These are phyloP conservation scores for Dothidotthia symphoricarpi DNA, from an alignment of 2,329 filamentous ascomycete genomes.

Conservation along the genomic window DNA sequence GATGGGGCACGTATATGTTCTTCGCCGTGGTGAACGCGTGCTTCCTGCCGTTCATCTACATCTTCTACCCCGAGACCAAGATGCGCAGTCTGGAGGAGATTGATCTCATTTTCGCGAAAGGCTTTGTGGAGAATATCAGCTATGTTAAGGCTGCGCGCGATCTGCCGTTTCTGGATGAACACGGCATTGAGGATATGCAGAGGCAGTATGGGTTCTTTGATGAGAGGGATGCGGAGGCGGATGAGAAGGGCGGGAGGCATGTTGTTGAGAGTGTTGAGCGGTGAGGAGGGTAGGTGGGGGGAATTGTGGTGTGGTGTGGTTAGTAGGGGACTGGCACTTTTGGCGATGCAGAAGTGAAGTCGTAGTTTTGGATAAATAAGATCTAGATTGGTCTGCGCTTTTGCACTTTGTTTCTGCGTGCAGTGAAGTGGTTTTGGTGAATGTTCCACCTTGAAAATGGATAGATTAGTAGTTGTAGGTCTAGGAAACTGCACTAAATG, in stretches of 20 bases:
- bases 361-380: too few species aligned
- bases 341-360: too few species aligned
- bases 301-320: too few species aligned
- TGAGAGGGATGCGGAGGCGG: conserved; percentile 13
- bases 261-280: too few species aligned
- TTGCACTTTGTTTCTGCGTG: too few species aligned
- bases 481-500: too few species aligned
- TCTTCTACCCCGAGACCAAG: conserved; percentile 56
- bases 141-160: conserved; percentile 60
- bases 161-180: conserved; percentile 53
- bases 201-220: conserved; percentile 38
- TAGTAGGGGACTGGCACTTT: too few species aligned
- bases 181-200: conserved; percentile 54
- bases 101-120: conserved; percentile 47
- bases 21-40: conserved; percentile 53
- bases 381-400: too few species aligned
- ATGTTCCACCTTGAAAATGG: too few species aligned
- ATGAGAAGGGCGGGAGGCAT: conserved; percentile 4
- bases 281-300: too few species aligned
- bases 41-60: conserved; percentile 52
- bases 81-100: conserved; percentile 52
- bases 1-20: conserved; percentile 43
- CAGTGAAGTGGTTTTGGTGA: too few species aligned
- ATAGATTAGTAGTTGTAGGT: too few species aligned
- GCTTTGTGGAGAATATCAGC: conserved; percentile 55